Evolutionary conservation across 805 yeast genomes (phyloP), one percentile per base, ranked within the genome.

Genomic region (Starmerella floris): DNA sequence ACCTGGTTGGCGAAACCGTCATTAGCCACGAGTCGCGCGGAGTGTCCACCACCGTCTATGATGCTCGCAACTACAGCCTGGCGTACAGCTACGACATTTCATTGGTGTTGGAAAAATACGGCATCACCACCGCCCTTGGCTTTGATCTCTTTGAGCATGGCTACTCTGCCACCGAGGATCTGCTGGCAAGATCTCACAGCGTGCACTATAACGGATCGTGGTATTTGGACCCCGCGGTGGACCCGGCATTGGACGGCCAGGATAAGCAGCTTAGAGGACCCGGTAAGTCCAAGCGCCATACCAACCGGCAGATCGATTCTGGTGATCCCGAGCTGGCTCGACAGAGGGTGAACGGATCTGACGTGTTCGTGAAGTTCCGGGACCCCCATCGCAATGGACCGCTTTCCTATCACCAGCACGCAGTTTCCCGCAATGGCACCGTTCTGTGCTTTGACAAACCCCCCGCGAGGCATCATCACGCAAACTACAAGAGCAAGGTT

Each of bases 141-240:
- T 4, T 17, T 5, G 45, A 32, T 13, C 21, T 17, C 11, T 19
- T 16, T 16, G 34, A 31, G 34, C 34, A 31, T 22, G 13, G 9
- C 22, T 26, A 31, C 30, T 21, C 34, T 27, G 21, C 8, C 23
- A 10, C 33, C n/a, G 41, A 35, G 23, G 40, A 39, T 4, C 33
- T 37, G 25, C 40, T 38, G 28, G 17, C 42, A 16, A 31, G 44
- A 6, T 26, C 38, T 22, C 41, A 35, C 22, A n/a, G 30, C 22
- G 33, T 23, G 9, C 13, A 35, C 25, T 41, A 45, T 39, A 45
- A 45, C 25, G 48, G 44, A n/a, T 41, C 48, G 15, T 45, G 42
- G 46, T 5, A 6, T 13, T 23, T 26, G 33, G 15, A 23, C 20
- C 15, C 5, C 23, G 39, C 17, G 3, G 19, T 15, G 13, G 35